Evolutionary conservation across 352 stramenopile genomes (phyloP), one percentile per base, ranked within the genome.

Genomic region (Phytophthora quininea): DNA sequence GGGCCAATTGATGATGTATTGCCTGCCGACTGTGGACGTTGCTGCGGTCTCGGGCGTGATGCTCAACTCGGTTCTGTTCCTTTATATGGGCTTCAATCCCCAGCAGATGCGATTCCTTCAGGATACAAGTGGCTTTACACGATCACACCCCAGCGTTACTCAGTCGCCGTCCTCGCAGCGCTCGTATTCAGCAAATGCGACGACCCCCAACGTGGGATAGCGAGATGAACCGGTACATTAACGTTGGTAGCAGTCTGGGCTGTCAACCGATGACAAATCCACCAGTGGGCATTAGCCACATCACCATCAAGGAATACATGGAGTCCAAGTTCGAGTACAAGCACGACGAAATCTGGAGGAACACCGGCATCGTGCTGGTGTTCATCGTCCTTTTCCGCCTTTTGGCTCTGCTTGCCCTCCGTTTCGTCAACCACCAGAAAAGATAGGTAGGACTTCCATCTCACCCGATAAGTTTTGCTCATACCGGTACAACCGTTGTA

Each of bases 371-470:
- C 35, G 57, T 84, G 9, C 53, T 88, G 58, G 75, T 57, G 4
- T 87, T 79, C 53, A 89, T 85, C 31, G 63, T 80, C 31, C 35
- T 74, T 12, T 81, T 86, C 63, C 82, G 80, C 4, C 5, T 89
- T 1, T 24, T 91, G 2, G 73, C 71, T 32, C 56, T 89, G 30
- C 45, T 88, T 12, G 58, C 78, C 40, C 71, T 91, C 69, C 76
- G 79, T 15, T 89, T 80, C 46, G 64, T 91, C 55, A 89, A 88
- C 31, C 73, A 84, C 62, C 80, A 89, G 58, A 83, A 82, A 64
- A 78, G 60, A 65, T 73, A 70, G 38, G 29, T 15, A 14, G 3
- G 38, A 46, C 4, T 46, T 43, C 7, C 7, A 43, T 46, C 19
- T 4, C 38, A 46, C 19, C 38, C 3, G 3, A 24, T 14, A 46